Evolutionary conservation across 2,329 filamentous ascomycete species (phyloP).

Genomic region (Fusarium sp.): DNA sequence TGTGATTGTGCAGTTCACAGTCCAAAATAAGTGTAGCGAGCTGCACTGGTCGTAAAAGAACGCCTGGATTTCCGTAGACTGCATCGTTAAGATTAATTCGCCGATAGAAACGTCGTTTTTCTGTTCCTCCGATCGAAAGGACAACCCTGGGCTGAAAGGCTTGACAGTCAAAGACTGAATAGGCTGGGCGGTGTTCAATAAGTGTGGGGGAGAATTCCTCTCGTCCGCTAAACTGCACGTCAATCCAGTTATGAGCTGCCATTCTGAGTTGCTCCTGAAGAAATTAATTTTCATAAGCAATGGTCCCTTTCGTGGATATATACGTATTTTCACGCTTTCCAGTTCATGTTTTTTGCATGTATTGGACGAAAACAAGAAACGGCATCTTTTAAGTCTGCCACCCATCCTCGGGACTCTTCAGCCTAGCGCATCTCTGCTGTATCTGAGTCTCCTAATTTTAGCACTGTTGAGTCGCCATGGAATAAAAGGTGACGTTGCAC

Average conservation of each 20-base stretch:
- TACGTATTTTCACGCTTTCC: not conserved
- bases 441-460: not conserved
- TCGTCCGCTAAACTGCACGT: not conserved
- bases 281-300: not conserved
- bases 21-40: conserved; percentile 2
- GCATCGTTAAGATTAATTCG: not conserved
- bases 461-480: not conserved
- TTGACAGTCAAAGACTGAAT: conserved; percentile 2
- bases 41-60: conserved; percentile 1
- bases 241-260: not conserved
- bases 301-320: not conserved
- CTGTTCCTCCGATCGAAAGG: not conserved
- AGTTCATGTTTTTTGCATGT: not conserved
- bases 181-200: not conserved
- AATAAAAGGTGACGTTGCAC: not conserved
- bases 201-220: not conserved
- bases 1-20: not conserved
- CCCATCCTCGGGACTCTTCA: not conserved
- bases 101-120: conserved; percentile 5
- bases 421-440: not conserved
- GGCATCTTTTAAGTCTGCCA: not conserved
- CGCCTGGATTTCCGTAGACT: not conserved
- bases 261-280: not conserved
- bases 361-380: not conserved
- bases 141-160: conserved; percentile 1